A percentile compares a stretch with the other conserved stretches of the same genome.
These are phyloP conservation scores for Glycine tomentella DNA, from an alignment of 306 rosid genomes.

Conservation along the genomic window DNA sequence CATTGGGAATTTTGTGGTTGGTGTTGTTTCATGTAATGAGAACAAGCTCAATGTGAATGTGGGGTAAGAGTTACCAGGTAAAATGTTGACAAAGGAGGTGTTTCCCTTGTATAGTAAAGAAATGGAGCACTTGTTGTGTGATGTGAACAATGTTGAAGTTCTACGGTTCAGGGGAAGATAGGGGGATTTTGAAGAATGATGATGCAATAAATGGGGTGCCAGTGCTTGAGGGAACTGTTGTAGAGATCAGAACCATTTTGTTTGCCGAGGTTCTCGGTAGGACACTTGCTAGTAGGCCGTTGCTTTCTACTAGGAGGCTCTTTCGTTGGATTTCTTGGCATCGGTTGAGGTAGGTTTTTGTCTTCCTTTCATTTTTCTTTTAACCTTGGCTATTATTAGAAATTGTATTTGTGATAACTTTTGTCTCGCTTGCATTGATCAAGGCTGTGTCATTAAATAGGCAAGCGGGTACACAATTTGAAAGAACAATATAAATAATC, in stretches of 20 bases:
- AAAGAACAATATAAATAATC: too few species aligned
- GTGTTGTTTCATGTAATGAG: constrained; percentile 83
- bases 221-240: constrained; percentile 60
- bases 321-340: constrained; percentile 86
- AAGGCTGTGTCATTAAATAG: too few species aligned
- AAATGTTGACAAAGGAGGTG: constrained; percentile 88
- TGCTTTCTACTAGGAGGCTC: constrained; percentile 81
- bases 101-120: constrained; percentile 80
- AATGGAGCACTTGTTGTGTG: constrained; percentile 68
- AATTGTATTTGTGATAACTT: too few species aligned
- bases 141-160: constrained; percentile 54
- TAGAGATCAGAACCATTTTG: constrained; percentile 74
- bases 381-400: constrained; percentile 23
- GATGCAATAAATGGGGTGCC: constrained; percentile 56
- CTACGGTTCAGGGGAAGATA: constrained; percentile 70
- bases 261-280: constrained; percentile 92
- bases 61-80: constrained; percentile 77
- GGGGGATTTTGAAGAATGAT: constrained; percentile 65
- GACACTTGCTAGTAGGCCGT: constrained; percentile 83
- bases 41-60: constrained; percentile 79
- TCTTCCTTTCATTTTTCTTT: constrained; percentile 55
- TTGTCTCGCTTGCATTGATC: too few species aligned
- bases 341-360: constrained; percentile 90
- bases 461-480: too few species aligned
- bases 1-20: constrained; percentile 86